These are phyloP conservation scores for Fusarium virguliforme DNA, from an alignment of 2,329 filamentous ascomycete species.

Conservation along the genomic window DNA sequence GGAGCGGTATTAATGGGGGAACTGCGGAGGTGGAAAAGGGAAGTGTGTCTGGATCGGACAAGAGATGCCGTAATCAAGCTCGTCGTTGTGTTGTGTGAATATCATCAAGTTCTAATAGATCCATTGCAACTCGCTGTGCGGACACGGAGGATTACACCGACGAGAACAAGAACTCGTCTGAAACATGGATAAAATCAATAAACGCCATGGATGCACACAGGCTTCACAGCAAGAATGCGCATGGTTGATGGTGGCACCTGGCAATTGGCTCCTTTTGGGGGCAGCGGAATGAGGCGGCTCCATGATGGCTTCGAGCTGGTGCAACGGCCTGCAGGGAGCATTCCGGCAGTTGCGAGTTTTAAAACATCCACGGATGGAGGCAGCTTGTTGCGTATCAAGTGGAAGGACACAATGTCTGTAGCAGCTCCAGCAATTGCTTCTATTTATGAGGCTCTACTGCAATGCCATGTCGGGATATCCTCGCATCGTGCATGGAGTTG, in stretches of 20 bases:
- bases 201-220: constrained; percentile 20
- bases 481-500: neutral
- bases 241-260: constrained; percentile 17
- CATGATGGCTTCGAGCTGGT: constrained; percentile 11
- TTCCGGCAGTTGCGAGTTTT: neutral
- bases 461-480: constrained; percentile 2
- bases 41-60: neutral
- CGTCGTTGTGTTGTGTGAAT: neutral
- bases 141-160: neutral
- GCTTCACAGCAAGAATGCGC: constrained; percentile 9
- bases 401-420: too few species aligned
- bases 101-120: neutral
- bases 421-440: too few species aligned
- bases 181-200: constrained; percentile 13
- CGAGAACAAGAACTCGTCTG: constrained; percentile 27
- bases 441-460: neutral
- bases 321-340: constrained; percentile 31
- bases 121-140: neutral
- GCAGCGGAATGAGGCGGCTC: constrained; percentile 32
- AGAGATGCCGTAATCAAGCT: neutral
- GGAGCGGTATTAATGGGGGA: constrained; percentile 68
- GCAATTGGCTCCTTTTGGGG: constrained; percentile 28
- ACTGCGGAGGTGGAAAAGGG: neutral
- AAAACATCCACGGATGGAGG: too few species aligned
- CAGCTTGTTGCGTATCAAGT: too few species aligned